Evolutionary conservation across 805 yeast genomes (phyloP).

Genomic region (Wickerhamia fluorescens): DNA sequence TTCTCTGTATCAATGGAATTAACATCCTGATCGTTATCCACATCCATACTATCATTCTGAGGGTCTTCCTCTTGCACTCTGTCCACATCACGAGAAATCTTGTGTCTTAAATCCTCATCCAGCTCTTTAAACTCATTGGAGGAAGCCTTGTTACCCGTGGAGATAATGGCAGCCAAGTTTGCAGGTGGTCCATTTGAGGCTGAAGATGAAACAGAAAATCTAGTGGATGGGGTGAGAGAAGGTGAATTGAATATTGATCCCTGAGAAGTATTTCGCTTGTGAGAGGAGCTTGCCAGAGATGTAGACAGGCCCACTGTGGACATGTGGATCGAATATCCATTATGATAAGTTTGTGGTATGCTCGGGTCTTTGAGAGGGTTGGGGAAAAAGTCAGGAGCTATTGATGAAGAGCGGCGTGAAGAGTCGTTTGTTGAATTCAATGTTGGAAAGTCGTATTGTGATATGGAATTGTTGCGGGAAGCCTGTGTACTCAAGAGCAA

Average conservation of each 20-base stretch:
- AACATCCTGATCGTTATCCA: slow-evolving; percentile 1
- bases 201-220: slow-evolving; percentile 17
- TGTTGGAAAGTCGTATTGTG: slow-evolving; percentile 19
- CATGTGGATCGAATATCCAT: slow-evolving; percentile 11
- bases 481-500: slow-evolving; percentile 23
- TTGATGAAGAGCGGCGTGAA: slow-evolving; percentile 32
- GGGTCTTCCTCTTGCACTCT: slow-evolving; percentile 5
- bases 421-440: slow-evolving; percentile 18
- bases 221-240: slow-evolving; percentile 15
- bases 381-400: slow-evolving; percentile 39
- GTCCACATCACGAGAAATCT: no score
- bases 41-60: background rate
- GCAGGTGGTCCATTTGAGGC: slow-evolving; percentile 5
- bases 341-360: no score
- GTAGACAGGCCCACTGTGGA: slow-evolving; percentile 3
- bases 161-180: no score
- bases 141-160: no score
- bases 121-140: no score
- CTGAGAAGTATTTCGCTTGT: slow-evolving; percentile 24
- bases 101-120: no score
- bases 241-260: slow-evolving; percentile 26
- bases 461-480: slow-evolving; percentile 35
- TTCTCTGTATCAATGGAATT: background rate
- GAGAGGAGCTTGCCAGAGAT: slow-evolving; percentile 6
- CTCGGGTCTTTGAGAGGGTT: slow-evolving; percentile 20